Conservation (phyloP, 192 early-diverging fungal genomes). For the Entophlyctis luteolus region DNA sequence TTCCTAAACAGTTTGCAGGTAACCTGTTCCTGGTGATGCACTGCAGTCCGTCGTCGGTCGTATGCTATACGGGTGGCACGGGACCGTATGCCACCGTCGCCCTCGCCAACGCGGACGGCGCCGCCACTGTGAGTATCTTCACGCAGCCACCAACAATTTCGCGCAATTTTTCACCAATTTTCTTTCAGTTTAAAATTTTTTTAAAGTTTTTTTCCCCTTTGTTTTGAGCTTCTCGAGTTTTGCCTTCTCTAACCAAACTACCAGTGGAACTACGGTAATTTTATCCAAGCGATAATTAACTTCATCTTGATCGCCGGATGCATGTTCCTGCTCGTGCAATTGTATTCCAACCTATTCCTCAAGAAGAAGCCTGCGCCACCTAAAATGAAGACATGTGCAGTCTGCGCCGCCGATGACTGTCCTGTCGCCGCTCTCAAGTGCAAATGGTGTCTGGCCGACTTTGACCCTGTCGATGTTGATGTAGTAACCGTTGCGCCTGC, state of each 20-base stretch:
- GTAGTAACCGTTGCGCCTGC: background rate
- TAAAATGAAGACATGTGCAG: background rate
- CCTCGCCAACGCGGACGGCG: too few relatives aligned
- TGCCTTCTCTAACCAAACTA: background rate
- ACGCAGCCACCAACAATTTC: too few relatives aligned
- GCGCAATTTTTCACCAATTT: too few relatives aligned
- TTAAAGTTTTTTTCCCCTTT: too few relatives aligned
- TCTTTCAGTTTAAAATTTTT: too few relatives aligned
- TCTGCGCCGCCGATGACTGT: background rate
- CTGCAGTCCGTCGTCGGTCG: background rate
- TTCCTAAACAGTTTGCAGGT: too few relatives aligned
- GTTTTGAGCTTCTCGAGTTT: background rate
- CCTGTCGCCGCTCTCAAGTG: slow-evolving; percentile 3
- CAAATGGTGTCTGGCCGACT: slow-evolving; percentile 1
- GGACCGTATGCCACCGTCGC: background rate
- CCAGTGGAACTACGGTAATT: slow-evolving; percentile 54
- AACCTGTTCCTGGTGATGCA: slow-evolving; percentile 7
- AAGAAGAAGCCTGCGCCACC: slow-evolving; percentile 1
- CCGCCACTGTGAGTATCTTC: too few relatives aligned
- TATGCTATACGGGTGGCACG: background rate
- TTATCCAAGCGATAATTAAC: slow-evolving; percentile 61
- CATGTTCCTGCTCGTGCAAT: slow-evolving; percentile 61
- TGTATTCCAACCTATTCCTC: slow-evolving; percentile 15
- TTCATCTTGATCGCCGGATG: slow-evolving; percentile 48
- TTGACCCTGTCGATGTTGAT: background rate